Percentiles rank a stretch among this genome's conserved stretches.
Evolutionary conservation across 768 basidiomycete species (phyloP).

Genomic region (Russula sp.): DNA sequence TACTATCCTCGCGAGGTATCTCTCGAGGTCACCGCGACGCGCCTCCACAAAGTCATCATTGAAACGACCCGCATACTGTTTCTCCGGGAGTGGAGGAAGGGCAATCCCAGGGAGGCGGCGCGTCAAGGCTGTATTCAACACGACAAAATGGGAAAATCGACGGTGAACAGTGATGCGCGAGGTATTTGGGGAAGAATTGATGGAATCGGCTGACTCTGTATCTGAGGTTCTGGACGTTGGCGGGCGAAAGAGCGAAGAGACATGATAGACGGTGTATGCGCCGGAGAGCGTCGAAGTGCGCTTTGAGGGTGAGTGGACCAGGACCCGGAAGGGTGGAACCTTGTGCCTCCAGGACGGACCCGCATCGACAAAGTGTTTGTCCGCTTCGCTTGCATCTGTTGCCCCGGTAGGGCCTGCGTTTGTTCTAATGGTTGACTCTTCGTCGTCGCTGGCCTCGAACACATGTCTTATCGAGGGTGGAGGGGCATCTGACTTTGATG

Average conservation of each 20-base stretch:
- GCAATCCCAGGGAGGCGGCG: constrained; percentile 69
- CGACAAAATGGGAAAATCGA: constrained; percentile 80
- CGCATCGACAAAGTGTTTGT: constrained; percentile 63
- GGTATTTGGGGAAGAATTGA: constrained; percentile 33
- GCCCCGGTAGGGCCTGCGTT: constrained; percentile 29
- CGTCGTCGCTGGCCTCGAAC: constrained; percentile 26
- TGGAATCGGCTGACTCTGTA: constrained; percentile 24
- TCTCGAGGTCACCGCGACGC: constrained; percentile 71
- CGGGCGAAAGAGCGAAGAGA: constrained; percentile 65
- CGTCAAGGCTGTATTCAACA: constrained; percentile 65
- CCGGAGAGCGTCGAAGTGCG: constrained; percentile 58
- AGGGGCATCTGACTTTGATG: constrained; percentile 25
- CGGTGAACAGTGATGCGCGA: constrained; percentile 68
- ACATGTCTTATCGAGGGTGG: constrained; percentile 25
- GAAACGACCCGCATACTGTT: constrained; percentile 78
- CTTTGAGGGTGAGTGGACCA: constrained; percentile 80
- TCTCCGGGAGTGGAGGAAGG: constrained; percentile 78
- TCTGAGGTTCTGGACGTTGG: constrained; percentile 26
- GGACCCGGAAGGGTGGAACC: constrained; percentile 62
- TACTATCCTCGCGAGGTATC: constrained; percentile 64
- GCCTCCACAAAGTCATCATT: constrained; percentile 79
- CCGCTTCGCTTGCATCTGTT: constrained; percentile 40
- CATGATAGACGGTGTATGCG: constrained; percentile 67
- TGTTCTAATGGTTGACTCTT: constrained; percentile 36
- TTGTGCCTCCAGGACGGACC: constrained; percentile 71